These are phyloP conservation scores for Helianthus tuberosus DNA, from an alignment of 129 eudicot species.

Conservation along the genomic window DNA sequence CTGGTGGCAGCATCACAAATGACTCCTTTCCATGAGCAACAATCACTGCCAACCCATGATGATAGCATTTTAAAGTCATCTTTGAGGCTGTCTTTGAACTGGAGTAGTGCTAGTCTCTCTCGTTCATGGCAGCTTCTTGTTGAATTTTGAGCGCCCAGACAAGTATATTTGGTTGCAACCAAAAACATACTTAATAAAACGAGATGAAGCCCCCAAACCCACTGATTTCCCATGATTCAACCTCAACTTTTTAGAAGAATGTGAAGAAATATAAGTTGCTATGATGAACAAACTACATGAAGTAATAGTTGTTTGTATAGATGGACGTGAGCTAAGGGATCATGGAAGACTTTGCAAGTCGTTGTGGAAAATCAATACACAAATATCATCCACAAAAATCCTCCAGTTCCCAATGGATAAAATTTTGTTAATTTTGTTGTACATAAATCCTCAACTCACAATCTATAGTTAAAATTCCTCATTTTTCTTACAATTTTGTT, in stretches of 20 bases:
- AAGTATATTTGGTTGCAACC: background rate
- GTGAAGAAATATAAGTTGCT: background rate
- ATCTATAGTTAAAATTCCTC: no score
- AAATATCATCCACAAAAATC: no score
- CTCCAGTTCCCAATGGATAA: no score
- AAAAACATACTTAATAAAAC: background rate
- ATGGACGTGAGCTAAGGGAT: no score
- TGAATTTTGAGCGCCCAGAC: background rate
- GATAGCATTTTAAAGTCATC: conserved; percentile 13
- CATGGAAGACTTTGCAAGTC: background rate
- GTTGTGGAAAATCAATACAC: no score
- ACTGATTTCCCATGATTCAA: background rate
- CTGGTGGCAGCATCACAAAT: conserved; percentile 5
- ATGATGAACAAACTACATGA: background rate
- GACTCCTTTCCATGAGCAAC: conserved; percentile 19
- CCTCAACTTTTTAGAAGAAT: background rate
- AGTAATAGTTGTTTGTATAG: background rate
- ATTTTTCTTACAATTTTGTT: no score
- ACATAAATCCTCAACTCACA: no score
- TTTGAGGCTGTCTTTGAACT: conserved; percentile 9
- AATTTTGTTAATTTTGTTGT: no score
- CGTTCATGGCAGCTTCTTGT: background rate
- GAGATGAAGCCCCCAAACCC: conserved; percentile 1
- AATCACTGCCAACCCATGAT: conserved; percentile 24
- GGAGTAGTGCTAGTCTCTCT: conserved; percentile 36